These are phyloP conservation scores for Metschnikowia similis DNA, from an alignment of 805 yeast genomes.

Conservation along the genomic window DNA sequence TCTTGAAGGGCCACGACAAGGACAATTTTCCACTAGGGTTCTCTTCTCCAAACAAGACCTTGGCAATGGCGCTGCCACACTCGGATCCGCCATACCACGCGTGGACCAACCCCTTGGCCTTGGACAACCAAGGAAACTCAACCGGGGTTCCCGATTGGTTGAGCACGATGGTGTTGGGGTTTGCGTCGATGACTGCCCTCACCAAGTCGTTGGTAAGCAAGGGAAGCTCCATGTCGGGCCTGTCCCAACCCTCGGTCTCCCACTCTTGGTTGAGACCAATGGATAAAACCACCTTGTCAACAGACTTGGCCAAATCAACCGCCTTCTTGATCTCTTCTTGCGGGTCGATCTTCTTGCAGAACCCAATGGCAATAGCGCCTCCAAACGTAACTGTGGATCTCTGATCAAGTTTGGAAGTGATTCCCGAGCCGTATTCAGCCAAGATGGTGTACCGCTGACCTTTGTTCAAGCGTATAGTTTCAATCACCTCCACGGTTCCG, in stretches of 20 bases:
- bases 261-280: constrained; percentile 52
- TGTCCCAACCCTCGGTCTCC: constrained; percentile 60
- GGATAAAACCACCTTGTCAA: constrained; percentile 49
- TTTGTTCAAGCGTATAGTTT: constrained; percentile 6
- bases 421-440: constrained; percentile 11
- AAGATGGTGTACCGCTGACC: constrained; percentile 7
- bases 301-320: constrained; percentile 44
- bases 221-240: constrained; percentile 49
- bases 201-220: constrained; percentile 44
- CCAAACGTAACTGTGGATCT: constrained; percentile 26
- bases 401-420: constrained; percentile 8
- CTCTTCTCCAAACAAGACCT: constrained; percentile 54
- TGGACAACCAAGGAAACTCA: constrained; percentile 48
- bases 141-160: constrained; percentile 62
- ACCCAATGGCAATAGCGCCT: constrained; percentile 20
- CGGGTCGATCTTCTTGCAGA: constrained; percentile 19
- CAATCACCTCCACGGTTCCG: constrained; percentile 11
- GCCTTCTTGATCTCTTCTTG: constrained; percentile 34
- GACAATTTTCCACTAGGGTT: constrained; percentile 61
- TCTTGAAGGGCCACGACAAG: constrained; percentile 48
- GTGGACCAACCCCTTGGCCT: constrained; percentile 43
- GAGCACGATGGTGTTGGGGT: constrained; percentile 50
- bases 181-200: constrained; percentile 40
- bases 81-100: constrained; percentile 60
- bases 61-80: constrained; percentile 55